A percentile compares a stretch with the other conserved stretches of the same genome.
These are phyloP conservation scores for Hypoxylon fragiforme DNA, from an alignment of 495 filamentous ascomycete genomes.

Conservation along the genomic window DNA sequence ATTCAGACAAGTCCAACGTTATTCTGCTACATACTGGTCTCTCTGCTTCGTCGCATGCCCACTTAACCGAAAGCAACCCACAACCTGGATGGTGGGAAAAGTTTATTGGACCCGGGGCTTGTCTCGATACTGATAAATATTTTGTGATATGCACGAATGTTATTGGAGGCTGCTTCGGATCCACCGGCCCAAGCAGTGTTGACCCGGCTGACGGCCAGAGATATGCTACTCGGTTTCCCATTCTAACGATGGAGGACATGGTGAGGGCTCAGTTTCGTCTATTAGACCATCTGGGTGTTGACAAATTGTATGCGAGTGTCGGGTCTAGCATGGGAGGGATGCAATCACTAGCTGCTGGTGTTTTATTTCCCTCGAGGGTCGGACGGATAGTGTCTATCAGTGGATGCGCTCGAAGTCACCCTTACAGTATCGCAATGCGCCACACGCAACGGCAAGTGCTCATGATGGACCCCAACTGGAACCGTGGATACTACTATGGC, in stretches of 20 bases:
- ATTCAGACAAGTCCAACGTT: conserved; percentile 80
- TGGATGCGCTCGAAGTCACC: conserved; percentile 92
- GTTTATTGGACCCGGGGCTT: conserved; percentile 88
- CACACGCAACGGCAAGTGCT: conserved; percentile 97
- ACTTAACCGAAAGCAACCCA: conserved; percentile 80
- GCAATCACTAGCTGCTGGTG: conserved; percentile 92
- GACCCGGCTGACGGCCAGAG: conserved; percentile 86
- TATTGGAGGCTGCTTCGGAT: conserved; percentile 94
- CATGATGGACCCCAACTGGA: conserved; percentile 98
- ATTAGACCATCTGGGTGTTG: conserved; percentile 76
- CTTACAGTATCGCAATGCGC: conserved; percentile 98
- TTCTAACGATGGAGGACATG: conserved; percentile 97
- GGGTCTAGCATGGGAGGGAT: conserved; percentile 98
- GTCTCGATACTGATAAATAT: conserved; percentile 89
- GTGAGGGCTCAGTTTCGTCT: conserved; percentile 92
- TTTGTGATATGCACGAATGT: conserved; percentile 97
- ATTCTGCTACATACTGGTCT: conserved; percentile 93
- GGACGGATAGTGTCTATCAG: conserved; percentile 85
- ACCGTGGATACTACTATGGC: conserved; percentile 94
- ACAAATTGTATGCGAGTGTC: conserved; percentile 87
- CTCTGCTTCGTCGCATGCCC: conserved; percentile 93
- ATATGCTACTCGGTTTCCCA: conserved; percentile 96
- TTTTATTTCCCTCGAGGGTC: conserved; percentile 79
- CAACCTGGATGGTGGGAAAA: conserved; percentile 99
- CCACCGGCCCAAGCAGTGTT: conserved; percentile 83